A percentile compares a stretch with the other conserved stretches of the same genome.
Conservation (phyloP, 345 rosid genomes). For the Eutrema japonicum region DNA sequence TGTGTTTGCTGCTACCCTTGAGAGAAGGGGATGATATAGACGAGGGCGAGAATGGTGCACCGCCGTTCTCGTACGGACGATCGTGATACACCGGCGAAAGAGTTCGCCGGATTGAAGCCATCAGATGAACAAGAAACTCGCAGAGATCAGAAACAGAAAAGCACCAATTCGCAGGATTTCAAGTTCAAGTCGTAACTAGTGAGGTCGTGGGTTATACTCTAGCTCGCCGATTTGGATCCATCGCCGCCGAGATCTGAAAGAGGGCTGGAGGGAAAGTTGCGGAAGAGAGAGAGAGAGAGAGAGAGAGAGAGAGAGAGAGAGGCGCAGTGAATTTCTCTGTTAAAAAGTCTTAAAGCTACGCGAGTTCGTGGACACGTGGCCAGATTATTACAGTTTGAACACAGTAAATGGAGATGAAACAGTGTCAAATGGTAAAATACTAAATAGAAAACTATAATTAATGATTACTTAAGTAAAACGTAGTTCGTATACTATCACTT, state of each 20-base stretch:
- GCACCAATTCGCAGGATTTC: conserved; percentile 8
- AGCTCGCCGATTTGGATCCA: conserved; percentile 36
- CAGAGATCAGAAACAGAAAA: conserved; percentile 9
- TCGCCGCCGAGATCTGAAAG: conserved; percentile 39
- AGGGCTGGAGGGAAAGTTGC: conserved; percentile 8
- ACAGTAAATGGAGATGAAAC: too few species aligned
- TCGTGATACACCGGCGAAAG: conserved; percentile 76
- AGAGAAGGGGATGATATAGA: conserved; percentile 37
- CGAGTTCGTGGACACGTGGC: conserved; percentile 22
- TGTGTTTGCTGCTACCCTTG: conserved; percentile 48
- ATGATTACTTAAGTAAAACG: too few species aligned
- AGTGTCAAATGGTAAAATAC: too few species aligned
- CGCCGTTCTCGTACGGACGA: conserved; percentile 60
- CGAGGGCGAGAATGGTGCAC: conserved; percentile 40
- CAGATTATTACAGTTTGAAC: too few species aligned
- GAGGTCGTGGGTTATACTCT: not conserved
- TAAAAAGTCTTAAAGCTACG: conserved; percentile 1
- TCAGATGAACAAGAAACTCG: conserved; percentile 17
- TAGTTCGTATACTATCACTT: too few species aligned
- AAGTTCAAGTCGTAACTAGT: not conserved
- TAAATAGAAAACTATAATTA: too few species aligned
- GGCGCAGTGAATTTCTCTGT: not conserved
- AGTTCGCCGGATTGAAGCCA: conserved; percentile 94
- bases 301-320: not conserved
- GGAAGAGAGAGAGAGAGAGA: conserved; percentile 4